These are phyloP conservation scores for Hermanozyma aechmeae DNA, from an alignment of 805 yeast species.

Conservation along the genomic window DNA sequence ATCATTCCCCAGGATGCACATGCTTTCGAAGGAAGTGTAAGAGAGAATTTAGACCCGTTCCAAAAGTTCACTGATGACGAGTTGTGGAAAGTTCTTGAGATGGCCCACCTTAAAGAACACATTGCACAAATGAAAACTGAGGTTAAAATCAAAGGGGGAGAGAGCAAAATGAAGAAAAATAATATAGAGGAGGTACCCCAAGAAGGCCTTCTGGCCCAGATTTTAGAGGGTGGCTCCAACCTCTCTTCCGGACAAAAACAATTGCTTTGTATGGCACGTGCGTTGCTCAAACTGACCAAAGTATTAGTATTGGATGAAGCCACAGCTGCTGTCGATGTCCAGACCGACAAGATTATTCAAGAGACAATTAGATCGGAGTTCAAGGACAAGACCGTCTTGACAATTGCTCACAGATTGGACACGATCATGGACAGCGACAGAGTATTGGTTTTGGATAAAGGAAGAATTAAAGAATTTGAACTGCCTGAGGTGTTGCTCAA, in stretches of 20 bases:
- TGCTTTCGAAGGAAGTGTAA: conserved; percentile 16
- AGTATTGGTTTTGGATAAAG: conserved; percentile 16
- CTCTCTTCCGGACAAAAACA: conserved; percentile 18
- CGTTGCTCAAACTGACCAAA: conserved; percentile 10
- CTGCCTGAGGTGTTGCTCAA: neutral
- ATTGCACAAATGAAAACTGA: conserved; percentile 15
- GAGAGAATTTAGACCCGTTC: conserved; percentile 20
- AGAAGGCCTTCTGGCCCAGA: conserved; percentile 9
- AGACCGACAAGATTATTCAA: conserved; percentile 19
- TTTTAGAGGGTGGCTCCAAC: conserved; percentile 17
- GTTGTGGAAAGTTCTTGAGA: conserved; percentile 17
- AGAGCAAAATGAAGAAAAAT: no score
- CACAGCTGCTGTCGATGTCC: conserved; percentile 16
- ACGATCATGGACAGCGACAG: conserved; percentile 19
- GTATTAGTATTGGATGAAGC: conserved; percentile 17
- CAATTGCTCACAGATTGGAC: conserved; percentile 20
- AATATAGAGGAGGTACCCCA: no score
- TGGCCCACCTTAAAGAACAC: conserved; percentile 18
- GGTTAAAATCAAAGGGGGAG: conserved; percentile 4
- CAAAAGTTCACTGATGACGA: conserved; percentile 13
- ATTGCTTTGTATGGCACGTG: conserved; percentile 16
- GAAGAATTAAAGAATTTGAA: conserved; percentile 14
- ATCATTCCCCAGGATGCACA: conserved; percentile 22
- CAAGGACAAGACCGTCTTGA: conserved; percentile 16
- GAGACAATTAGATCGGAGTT: conserved; percentile 16